Base-by-base conservation (phyloP, 1,139 yeast species). In the Debaryomycetaceae sp. region DNA sequence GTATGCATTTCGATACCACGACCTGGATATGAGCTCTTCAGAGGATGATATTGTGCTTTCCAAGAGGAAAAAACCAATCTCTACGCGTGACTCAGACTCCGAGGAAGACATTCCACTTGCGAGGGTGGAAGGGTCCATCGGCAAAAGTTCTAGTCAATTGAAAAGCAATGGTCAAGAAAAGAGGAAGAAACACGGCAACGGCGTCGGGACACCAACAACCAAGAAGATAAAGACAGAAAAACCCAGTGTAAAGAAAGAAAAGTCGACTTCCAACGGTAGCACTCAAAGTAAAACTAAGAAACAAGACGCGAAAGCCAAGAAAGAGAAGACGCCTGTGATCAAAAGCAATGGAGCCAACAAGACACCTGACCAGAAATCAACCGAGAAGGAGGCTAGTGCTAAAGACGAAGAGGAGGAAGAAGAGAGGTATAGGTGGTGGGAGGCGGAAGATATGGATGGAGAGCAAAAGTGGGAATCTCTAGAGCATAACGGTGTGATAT, bases 401-500 rank as follows among this genome's bases (percentile, higher is more conserved):
- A 69, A 59, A 3, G 68, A 63, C 4, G 78, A 70, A 3, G 81
- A 75, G 14, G 88, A 81, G 6, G 87, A 80, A 22, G 87, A 80
- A 5, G 86, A 78, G 6, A 72, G 69, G 5, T 86, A 80, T 62
- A 84, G 80, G 59, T 87, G 95, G 95, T 90, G 97, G 97, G 95
- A 88, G 64, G 83, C 79, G 42, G 80, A 81, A 40, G 83, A 84
- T 43, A 62, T 75, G 38, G 90, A 89, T 57, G 93, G 85, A 14
- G 80, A 84, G 40, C 75, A 84, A 46, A 88, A 89, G 61, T 93
- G 98, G 99, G 84, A 80, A 37, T 77, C 91, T 1, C 69, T 93
- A 44, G 89, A 81, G 50, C 98, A 93, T 62, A 83, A 80, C 55
- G 99, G 98, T 55, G 97, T 93, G 8, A 68, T 91, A 41, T 91